These are phyloP conservation scores for Climacium dendroides DNA, from an alignment of 225 moss, liverwort and hornwort genomes.

Conservation along the genomic window DNA sequence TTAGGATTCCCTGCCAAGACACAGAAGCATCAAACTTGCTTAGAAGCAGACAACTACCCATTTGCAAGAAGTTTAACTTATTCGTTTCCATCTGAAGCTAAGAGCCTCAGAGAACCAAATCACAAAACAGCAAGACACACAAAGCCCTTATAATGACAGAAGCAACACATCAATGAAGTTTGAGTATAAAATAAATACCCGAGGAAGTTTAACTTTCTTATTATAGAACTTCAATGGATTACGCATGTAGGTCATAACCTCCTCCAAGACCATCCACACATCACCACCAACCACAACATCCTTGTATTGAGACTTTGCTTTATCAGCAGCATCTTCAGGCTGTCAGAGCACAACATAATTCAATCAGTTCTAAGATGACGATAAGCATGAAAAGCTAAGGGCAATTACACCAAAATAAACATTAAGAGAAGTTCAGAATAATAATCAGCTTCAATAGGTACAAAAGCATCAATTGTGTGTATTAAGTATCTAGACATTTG, in stretches of 20 bases:
- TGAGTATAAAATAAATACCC: slow-evolving; percentile 38
- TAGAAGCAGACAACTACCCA: not conserved
- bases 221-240: slow-evolving; percentile 83
- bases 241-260: slow-evolving; percentile 95
- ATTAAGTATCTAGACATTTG: not conserved
- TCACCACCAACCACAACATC: slow-evolving; percentile 98
- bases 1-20: slow-evolving; percentile 73
- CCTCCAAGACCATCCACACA: slow-evolving; percentile 96
- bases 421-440: not conserved
- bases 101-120: not conserved
- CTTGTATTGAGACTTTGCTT: slow-evolving; percentile 93
- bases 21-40: not conserved
- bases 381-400: not conserved
- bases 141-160: not conserved
- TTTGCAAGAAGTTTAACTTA: not conserved
- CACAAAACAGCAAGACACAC: not conserved
- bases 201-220: slow-evolving; percentile 72
- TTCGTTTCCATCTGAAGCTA: not conserved
- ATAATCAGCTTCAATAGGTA: not conserved
- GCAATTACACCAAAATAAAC: not conserved
- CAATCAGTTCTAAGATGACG: not conserved
- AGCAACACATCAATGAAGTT: not conserved
- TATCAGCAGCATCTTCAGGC: slow-evolving; percentile 96
- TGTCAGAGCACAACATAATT: slow-evolving; percentile 4
- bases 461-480: not conserved